A percentile compares a stretch with the other conserved stretches of the same genome.
These are phyloP conservation scores for Pseudognaphalium luteoalbum DNA, from an alignment of 129 eudicot species.

Conservation along the genomic window DNA sequence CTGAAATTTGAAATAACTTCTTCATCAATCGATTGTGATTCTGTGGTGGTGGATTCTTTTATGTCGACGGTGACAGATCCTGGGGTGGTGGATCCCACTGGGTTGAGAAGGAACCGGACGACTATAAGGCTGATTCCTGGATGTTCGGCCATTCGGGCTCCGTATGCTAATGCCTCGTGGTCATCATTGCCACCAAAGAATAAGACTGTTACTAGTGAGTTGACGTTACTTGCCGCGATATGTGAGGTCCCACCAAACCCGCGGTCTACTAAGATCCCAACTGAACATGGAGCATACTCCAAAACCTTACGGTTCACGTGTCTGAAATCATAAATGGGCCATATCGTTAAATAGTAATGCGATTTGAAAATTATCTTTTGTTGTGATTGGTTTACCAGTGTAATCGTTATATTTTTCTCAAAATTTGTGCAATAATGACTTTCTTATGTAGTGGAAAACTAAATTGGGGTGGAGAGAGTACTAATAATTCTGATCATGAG, in stretches of 20 bases:
- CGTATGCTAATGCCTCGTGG: conserved; percentile 71
- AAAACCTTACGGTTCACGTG: conserved; percentile 61
- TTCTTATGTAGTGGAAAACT: too few relatives aligned
- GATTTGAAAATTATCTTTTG: not conserved
- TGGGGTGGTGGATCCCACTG: conserved; percentile 12
- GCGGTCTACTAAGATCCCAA: conserved; percentile 70
- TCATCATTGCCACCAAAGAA: conserved; percentile 81
- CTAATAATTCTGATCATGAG: not conserved
- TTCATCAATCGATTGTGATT: conserved; percentile 34
- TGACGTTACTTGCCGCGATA: conserved; percentile 66
- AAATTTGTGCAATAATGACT: not conserved
- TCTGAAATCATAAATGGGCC: conserved; percentile 21
- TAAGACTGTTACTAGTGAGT: conserved; percentile 44
- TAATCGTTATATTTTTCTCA: not conserved
- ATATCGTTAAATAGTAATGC: not conserved
- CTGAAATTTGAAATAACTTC: conserved; percentile 42
- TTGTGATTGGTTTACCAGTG: not conserved
- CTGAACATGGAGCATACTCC: conserved; percentile 75
- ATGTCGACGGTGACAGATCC: conserved; percentile 39
- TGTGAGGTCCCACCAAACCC: conserved; percentile 78
- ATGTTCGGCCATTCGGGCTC: conserved; percentile 69
- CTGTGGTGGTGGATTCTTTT: not conserved
- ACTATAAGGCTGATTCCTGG: conserved; percentile 60
- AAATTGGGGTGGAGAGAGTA: not conserved
- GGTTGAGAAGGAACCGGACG: conserved; percentile 46